Evolutionary conservation across 768 basidiomycete species (phyloP).

Genomic region (Boletus insuetus): DNA sequence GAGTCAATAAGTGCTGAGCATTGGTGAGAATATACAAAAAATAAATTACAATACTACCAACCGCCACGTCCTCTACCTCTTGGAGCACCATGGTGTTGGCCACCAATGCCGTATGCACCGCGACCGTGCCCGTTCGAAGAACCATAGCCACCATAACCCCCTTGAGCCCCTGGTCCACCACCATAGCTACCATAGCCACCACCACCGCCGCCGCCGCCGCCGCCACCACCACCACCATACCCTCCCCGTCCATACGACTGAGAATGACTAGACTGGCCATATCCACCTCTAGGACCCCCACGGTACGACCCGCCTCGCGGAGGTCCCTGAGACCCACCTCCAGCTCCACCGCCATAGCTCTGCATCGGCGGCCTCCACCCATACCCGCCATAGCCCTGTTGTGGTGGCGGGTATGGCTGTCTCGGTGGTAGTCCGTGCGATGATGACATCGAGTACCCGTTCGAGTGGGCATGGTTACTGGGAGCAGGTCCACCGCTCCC

Average conservation of each 20-base stretch:
- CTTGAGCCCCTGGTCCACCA: slow-evolving; percentile 18
- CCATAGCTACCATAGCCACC: slow-evolving; percentile 1
- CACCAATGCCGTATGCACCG: slow-evolving; percentile 41
- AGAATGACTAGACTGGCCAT: slow-evolving; percentile 20
- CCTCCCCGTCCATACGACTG: slow-evolving; percentile 28
- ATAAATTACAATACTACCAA: slow-evolving; percentile 37
- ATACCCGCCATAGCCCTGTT: slow-evolving; percentile 30
- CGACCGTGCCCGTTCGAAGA: slow-evolving; percentile 28
- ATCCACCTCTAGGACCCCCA: slow-evolving; percentile 26
- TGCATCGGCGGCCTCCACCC: slow-evolving; percentile 32
- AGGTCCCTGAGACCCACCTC: slow-evolving; percentile 29
- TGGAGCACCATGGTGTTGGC: slow-evolving; percentile 25
- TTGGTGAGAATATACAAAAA: slow-evolving; percentile 18
- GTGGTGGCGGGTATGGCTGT: slow-evolving; percentile 19
- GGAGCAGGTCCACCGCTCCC: slow-evolving; percentile 10
- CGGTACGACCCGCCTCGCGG: slow-evolving; percentile 28
- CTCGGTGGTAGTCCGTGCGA: slow-evolving; percentile 20
- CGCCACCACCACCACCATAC: slow-evolving; percentile 20
- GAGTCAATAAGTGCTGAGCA: neutral
- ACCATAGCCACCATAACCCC: slow-evolving; percentile 35
- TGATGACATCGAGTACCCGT: slow-evolving; percentile 20
- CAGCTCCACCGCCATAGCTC: slow-evolving; percentile 30
- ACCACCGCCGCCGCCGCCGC: slow-evolving; percentile 10
- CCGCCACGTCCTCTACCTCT: slow-evolving; percentile 52
- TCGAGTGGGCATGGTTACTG: slow-evolving; percentile 7